Conservation (phyloP, 1,284 basidiomycete species). For the Sporisorium scitamineum region DNA sequence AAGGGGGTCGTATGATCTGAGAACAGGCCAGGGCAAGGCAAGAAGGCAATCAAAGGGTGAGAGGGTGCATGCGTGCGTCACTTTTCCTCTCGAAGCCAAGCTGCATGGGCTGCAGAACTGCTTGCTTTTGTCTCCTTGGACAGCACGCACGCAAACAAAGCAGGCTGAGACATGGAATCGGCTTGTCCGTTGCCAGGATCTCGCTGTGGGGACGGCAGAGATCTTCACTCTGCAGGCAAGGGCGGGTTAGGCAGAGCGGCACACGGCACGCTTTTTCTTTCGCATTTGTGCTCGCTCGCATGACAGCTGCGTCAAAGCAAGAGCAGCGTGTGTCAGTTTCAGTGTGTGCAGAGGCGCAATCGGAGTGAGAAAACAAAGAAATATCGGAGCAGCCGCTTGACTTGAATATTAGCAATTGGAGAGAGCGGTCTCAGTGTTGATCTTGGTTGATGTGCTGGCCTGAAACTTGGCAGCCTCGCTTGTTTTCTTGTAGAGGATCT, state of each 20-base stretch:
- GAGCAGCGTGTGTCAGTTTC: slow-evolving; percentile 3
- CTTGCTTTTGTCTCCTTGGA: no score
- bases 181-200: neutral
- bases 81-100: no score
- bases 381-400: neutral
- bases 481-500: neutral
- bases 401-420: neutral
- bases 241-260: neutral
- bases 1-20: neutral
- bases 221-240: neutral
- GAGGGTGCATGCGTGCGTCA: neutral
- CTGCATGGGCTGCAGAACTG: no score
- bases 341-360: neutral
- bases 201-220: no score
- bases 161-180: neutral
- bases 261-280: no score
- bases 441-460: neutral
- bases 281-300: neutral
- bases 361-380: neutral
- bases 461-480: no score
- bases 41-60: neutral
- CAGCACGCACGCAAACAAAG: no score
- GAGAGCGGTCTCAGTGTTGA: neutral
- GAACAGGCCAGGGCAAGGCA: no score
- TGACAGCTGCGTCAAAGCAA: neutral